Evolutionary conservation across 225 moss, liverwort and hornwort species (phyloP).

Genomic region (Rhytidiadelphus loreus): DNA sequence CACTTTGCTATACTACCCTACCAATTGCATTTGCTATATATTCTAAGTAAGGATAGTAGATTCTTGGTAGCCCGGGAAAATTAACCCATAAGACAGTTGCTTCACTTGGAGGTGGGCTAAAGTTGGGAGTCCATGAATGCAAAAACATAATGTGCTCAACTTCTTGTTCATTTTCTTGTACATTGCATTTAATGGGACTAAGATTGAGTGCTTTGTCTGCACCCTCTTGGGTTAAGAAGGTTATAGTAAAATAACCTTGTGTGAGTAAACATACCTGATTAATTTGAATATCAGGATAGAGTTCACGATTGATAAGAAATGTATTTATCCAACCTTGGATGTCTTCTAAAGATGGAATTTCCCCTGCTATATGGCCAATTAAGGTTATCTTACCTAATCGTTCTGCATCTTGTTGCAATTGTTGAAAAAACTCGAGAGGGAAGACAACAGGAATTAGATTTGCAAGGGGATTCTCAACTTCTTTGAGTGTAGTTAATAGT

Average conservation of each 20-base stretch:
- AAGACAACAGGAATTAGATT: not conserved
- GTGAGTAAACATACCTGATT: not conserved
- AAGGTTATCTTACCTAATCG: not conserved
- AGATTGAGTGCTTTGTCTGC: not conserved
- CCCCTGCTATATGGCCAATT: not conserved
- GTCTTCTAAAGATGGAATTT: not conserved
- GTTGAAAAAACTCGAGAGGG: not conserved
- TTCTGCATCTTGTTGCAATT: not conserved
- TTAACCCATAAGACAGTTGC: not conserved
- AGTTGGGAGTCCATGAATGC: not conserved
- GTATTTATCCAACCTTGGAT: not conserved
- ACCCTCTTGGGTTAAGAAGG: not conserved
- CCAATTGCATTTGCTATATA: not conserved
- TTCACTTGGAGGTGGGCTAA: not conserved
- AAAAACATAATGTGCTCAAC: constrained; percentile 1
- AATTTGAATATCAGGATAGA: not conserved
- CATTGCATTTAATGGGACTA: not conserved
- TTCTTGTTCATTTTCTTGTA: not conserved
- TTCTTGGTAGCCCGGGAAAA: not conserved
- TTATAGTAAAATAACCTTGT: constrained; percentile 1
- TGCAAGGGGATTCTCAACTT: not conserved
- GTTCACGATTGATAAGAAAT: not conserved
- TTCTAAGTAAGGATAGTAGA: constrained; percentile 3
- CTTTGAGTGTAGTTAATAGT: not conserved
- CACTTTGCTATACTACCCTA: constrained; percentile 2